Evolutionary conservation across 768 basidiomycete species (phyloP).

Genomic region (Mycena haematopus): DNA sequence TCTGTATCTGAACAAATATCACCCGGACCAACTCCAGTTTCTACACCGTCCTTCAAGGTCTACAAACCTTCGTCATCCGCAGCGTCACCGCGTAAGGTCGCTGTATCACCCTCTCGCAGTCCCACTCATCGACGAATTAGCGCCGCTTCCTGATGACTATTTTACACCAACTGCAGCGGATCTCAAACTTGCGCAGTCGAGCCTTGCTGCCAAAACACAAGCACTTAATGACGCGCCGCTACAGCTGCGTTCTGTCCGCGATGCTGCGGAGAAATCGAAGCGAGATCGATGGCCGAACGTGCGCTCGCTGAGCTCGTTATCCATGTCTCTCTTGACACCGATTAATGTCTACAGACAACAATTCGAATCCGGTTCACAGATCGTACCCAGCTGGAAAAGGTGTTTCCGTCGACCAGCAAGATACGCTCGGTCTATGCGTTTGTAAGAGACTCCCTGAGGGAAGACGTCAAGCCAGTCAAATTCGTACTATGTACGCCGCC

Average conservation of each 20-base stretch:
- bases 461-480: conserved; percentile 79
- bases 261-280: conserved; percentile 65
- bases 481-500: conserved; percentile 79
- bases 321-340: too few relatives aligned
- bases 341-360: conserved; percentile 60
- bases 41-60: conserved; percentile 48
- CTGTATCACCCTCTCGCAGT: not conserved
- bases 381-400: conserved; percentile 79
- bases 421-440: conserved; percentile 87
- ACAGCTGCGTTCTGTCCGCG: conserved; percentile 66
- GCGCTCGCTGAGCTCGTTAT: conserved; percentile 32
- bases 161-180: conserved; percentile 77
- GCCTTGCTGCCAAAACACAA: conserved; percentile 64
- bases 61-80: conserved; percentile 48
- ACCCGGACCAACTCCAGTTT: conserved; percentile 15
- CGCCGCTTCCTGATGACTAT: conserved; percentile 71
- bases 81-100: conserved; percentile 42
- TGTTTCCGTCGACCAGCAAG: conserved; percentile 79
- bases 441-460: conserved; percentile 71
- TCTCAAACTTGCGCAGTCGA: conserved; percentile 69
- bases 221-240: conserved; percentile 75
- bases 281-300: conserved; percentile 78
- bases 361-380: conserved; percentile 86
- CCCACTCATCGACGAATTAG: conserved; percentile 35
- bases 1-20: not conserved